A percentile compares a stretch with the other conserved stretches of the same genome.
Evolutionary conservation across 495 filamentous ascomycete genomes (phyloP).

Genomic region (Melanomma pulvis-pyrius): DNA sequence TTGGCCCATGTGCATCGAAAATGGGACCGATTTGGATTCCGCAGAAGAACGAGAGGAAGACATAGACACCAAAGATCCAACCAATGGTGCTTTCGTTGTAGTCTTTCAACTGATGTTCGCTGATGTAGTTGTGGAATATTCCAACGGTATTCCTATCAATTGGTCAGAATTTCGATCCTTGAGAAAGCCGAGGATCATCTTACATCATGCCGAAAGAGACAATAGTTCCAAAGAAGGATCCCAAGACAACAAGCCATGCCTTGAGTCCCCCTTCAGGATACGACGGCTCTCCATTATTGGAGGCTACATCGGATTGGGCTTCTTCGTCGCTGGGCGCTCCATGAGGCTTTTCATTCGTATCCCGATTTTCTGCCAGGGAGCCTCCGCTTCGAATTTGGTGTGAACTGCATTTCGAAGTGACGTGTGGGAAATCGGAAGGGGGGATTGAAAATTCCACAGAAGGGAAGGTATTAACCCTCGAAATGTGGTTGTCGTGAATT

Average conservation of each 20-base stretch:
- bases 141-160: slow-evolving; percentile 43
- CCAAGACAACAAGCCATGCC: slow-evolving; percentile 50
- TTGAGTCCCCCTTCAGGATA: slow-evolving; percentile 49
- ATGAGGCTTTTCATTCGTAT: not conserved
- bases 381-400: slow-evolving; percentile 24
- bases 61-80: slow-evolving; percentile 49
- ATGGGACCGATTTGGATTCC: slow-evolving; percentile 49
- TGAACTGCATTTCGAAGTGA: slow-evolving; percentile 26
- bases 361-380: slow-evolving; percentile 6
- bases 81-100: slow-evolving; percentile 46
- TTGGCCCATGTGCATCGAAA: slow-evolving; percentile 46
- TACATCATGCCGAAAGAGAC: slow-evolving; percentile 47
- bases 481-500: slow-evolving; percentile 8
- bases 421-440: slow-evolving; percentile 7
- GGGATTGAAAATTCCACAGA: slow-evolving; percentile 32
- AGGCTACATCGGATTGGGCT: slow-evolving; percentile 2
- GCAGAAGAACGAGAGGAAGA: slow-evolving; percentile 50
- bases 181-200: not conserved
- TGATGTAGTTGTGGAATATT: slow-evolving; percentile 47
- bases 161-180: not conserved
- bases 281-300: slow-evolving; percentile 30
- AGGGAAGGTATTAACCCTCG: slow-evolving; percentile 22
- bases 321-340: slow-evolving; percentile 9
- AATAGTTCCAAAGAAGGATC: slow-evolving; percentile 44
- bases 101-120: slow-evolving; percentile 42